Conservation (phyloP, 495 filamentous ascomycete species). For the Penicillium dipodomyicola region DNA sequence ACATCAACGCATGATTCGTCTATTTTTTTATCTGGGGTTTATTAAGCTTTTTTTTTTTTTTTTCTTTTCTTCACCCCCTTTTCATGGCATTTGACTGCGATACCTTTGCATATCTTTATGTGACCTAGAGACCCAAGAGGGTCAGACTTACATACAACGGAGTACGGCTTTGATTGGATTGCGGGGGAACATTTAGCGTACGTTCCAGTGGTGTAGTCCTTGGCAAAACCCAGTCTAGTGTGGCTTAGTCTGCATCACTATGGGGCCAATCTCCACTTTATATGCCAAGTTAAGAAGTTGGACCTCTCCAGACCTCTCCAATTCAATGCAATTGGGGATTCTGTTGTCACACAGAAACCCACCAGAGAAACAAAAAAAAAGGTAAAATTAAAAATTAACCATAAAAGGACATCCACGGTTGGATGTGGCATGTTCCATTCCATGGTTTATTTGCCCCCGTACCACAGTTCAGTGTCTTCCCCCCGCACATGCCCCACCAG, state of each 20-base stretch:
- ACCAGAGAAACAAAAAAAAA: background rate
- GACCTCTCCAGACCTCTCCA: background rate
- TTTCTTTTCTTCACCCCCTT: background rate
- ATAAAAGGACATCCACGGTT: background rate
- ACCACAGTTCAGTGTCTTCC: background rate
- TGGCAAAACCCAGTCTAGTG: background rate
- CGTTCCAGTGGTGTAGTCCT: background rate
- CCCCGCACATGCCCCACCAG: constrained; percentile 5
- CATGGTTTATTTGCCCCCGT: background rate
- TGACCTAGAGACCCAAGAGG: constrained; percentile 5
- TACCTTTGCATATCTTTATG: constrained; percentile 11
- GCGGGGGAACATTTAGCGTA: background rate
- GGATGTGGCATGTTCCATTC: background rate
- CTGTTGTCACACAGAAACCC: background rate
- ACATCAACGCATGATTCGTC: constrained; percentile 2
- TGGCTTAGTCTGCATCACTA: background rate
- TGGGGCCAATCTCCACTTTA: background rate
- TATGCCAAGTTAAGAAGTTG: background rate
- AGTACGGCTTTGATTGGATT: constrained; percentile 1
- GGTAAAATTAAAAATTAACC: background rate
- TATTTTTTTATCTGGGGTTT: background rate
- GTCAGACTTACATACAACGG: background rate
- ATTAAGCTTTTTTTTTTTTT: background rate
- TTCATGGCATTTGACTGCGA: constrained; percentile 1
- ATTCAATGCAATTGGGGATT: background rate